phyloP scores from a whole-genome alignment of 2,329 filamentous ascomycete genomes.

The Cordyceps cateniannulata region DNA sequence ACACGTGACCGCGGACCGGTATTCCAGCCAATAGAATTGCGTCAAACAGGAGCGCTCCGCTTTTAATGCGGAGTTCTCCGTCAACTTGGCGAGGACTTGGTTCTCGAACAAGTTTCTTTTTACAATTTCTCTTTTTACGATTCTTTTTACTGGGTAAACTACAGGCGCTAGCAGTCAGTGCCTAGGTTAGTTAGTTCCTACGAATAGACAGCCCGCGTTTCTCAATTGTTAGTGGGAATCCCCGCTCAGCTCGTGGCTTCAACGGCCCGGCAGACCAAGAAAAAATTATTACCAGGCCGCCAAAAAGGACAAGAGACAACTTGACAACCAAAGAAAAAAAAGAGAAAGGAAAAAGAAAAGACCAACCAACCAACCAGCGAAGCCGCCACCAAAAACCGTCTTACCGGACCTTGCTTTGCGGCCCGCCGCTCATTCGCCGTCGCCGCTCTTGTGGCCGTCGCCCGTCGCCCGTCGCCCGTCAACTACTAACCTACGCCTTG shows the following conservation, averaged over 20 bases:
- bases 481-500: not conserved
- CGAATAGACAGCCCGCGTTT: not conserved
- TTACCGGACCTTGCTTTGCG: not conserved
- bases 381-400: not conserved
- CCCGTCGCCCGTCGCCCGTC: not conserved
- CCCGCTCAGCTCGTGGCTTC: conserved; percentile 7
- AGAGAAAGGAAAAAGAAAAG: not conserved
- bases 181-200: not conserved
- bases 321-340: not conserved
- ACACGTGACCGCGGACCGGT: conserved; percentile 7
- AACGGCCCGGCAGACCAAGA: conserved; percentile 2
- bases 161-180: not conserved
- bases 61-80: not conserved
- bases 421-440: not conserved
- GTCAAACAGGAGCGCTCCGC: not conserved
- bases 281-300: not conserved
- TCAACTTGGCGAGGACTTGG: not conserved
- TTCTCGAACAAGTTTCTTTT: not conserved
- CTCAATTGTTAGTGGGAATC: not conserved
- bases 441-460: not conserved
- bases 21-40: not conserved
- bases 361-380: not conserved
- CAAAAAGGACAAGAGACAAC: not conserved
- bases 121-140: not conserved
- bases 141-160: not conserved